Evolutionary conservation across 345 rosid genomes (phyloP).

Genomic region (Dipteronia dyeriana): DNA sequence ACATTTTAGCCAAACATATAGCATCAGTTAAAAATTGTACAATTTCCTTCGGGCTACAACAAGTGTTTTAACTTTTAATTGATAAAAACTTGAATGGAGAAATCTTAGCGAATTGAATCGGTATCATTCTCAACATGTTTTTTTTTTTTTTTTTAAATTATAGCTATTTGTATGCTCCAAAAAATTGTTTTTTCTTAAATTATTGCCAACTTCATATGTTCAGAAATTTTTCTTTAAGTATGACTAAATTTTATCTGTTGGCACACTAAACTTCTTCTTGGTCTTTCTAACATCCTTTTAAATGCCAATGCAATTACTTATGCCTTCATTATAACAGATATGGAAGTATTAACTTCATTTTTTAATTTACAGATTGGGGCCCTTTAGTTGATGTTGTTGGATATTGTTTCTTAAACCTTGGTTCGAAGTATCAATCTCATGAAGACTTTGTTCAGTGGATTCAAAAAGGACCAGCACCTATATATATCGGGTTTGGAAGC

Average conservation of each 20-base stretch:
- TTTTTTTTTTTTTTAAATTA: background rate
- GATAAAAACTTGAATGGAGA: background rate
- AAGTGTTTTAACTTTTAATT: background rate
- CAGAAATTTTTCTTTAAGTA: background rate
- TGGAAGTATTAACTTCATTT: slow-evolving; percentile 18
- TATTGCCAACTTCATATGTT: slow-evolving; percentile 6
- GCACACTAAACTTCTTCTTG: slow-evolving; percentile 11
- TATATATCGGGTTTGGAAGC: slow-evolving; percentile 98
- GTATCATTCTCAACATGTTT: background rate
- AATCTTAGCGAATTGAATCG: background rate
- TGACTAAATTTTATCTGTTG: background rate
- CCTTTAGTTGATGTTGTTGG: slow-evolving; percentile 94
- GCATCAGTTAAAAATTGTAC: background rate
- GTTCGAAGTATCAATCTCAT: slow-evolving; percentile 71
- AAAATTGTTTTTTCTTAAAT: background rate
- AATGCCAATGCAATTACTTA: slow-evolving; percentile 5
- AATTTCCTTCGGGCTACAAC: background rate
- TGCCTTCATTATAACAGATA: background rate
- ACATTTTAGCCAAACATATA: background rate
- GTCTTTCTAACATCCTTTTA: background rate
- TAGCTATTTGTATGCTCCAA: background rate
- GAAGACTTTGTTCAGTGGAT: slow-evolving; percentile 78
- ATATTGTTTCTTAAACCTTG: slow-evolving; percentile 88
- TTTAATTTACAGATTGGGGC: slow-evolving; percentile 82
- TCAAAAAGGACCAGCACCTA: slow-evolving; percentile 69